Evolutionary conservation across 257 asterid genomes (phyloP).

Genomic region (Parsonsia alboflavescens): DNA sequence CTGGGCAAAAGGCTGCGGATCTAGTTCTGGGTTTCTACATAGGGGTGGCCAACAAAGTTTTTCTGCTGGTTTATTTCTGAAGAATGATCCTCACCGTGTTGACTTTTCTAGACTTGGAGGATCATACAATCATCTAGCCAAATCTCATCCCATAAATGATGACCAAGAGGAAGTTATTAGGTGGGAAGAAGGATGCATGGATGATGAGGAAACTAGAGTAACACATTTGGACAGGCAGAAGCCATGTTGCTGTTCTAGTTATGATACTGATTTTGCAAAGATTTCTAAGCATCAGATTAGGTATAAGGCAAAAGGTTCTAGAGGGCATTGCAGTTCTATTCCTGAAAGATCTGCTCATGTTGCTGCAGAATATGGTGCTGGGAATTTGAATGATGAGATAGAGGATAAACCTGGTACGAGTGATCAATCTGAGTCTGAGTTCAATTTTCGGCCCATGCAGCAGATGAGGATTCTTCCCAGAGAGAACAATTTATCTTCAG

Average conservation of each 20-base stretch:
- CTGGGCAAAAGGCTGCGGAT: conserved; percentile 62
- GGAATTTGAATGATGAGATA: conserved; percentile 75
- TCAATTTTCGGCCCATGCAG: conserved; percentile 67
- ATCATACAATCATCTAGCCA: conserved; percentile 66
- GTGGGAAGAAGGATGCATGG: conserved; percentile 97
- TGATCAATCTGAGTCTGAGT: conserved; percentile 75
- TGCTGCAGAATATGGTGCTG: conserved; percentile 67
- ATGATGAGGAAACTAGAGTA: conserved; percentile 66
- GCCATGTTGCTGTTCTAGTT: conserved; percentile 87
- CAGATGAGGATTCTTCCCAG: conserved; percentile 56
- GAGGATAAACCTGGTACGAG: conserved; percentile 89
- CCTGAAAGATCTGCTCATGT: conserved; percentile 76
- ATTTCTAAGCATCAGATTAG: conserved; percentile 49
- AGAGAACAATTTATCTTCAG: conserved; percentile 54
- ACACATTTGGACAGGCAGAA: conserved; percentile 67
- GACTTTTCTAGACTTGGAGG: conserved; percentile 95
- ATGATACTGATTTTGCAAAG: conserved; percentile 54
- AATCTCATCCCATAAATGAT: conserved; percentile 43
- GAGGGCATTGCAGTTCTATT: conserved; percentile 73
- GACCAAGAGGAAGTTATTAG: conserved; percentile 65
- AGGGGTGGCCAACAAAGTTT: conserved; percentile 84
- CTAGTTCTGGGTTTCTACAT: conserved; percentile 68
- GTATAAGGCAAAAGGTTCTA: conserved; percentile 47
- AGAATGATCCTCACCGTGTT: conserved; percentile 75
- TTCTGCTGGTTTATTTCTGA: conserved; percentile 72